These are phyloP conservation scores for Backusella tuberculispora DNA, from an alignment of 192 early-diverging fungal species.

Conservation along the genomic window DNA sequence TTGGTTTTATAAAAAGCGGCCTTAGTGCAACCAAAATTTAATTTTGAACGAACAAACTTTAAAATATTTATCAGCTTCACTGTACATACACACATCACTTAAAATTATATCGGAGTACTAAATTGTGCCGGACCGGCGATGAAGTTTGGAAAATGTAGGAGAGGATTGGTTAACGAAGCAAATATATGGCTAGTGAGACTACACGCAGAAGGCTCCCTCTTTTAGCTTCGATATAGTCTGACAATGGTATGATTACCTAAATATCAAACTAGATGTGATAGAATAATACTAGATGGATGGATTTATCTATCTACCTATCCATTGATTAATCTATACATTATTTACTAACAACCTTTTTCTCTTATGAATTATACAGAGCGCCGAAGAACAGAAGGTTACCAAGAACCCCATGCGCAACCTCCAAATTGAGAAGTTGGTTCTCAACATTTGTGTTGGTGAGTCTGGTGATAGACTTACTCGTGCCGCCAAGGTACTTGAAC, in stretches of 20 bases:
- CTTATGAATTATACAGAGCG: conserved; percentile 42
- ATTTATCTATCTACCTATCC: background rate
- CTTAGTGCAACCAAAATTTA: no score
- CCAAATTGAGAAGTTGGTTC: conserved; percentile 99
- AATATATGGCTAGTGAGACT: background rate
- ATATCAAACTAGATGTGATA: background rate
- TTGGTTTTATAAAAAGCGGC: no score
- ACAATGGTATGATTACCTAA: conserved; percentile 15
- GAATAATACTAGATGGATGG: background rate
- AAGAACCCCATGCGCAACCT: conserved; percentile 97
- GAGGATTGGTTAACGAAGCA: no score
- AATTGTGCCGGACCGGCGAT: background rate
- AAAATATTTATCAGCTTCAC: no score
- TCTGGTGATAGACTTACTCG: conserved; percentile 99
- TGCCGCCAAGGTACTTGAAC: conserved; percentile 99
- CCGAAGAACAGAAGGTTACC: conserved; percentile 72
- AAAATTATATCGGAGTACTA: background rate
- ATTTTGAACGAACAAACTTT: no score
- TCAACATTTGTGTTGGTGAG: conserved; percentile 99
- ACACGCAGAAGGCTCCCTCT: conserved; percentile 8
- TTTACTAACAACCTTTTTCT: background rate
- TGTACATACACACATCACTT: no score
- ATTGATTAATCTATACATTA: background rate
- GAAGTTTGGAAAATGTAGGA: no score
- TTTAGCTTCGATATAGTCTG: conserved; percentile 26